These are phyloP conservation scores for Phytophthora melonis DNA, from an alignment of 352 stramenopile species.

Conservation along the genomic window DNA sequence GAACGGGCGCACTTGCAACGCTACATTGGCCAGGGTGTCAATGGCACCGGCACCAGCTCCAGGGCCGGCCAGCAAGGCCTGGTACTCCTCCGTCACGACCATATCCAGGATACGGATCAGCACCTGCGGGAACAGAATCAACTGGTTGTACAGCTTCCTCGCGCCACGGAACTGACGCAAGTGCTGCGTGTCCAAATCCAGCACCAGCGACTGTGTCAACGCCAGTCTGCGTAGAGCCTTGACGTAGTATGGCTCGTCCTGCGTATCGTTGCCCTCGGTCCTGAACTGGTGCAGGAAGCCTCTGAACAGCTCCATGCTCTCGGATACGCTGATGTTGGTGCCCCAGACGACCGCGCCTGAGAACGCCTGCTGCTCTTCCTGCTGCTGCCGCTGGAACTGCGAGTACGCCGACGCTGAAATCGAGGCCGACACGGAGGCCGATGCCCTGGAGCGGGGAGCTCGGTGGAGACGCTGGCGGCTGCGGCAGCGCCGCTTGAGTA, in stretches of 20 bases:
- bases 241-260: conserved; percentile 80
- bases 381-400: conserved; percentile 43
- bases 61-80: conserved; percentile 48
- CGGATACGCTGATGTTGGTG: conserved; percentile 94
- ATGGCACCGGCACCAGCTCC: conserved; percentile 38
- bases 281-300: conserved; percentile 91
- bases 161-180: conserved; percentile 81
- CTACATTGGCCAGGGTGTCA: conserved; percentile 60
- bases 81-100: conserved; percentile 94
- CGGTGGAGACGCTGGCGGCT: conserved; percentile 66
- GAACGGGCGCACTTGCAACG: conserved; percentile 97
- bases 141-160: conserved; percentile 96
- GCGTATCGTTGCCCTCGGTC: conserved; percentile 32
- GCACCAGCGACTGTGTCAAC: conserved; percentile 83
- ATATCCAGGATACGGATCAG: conserved; percentile 98
- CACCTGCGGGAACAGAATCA: conserved; percentile 96
- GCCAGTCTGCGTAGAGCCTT: conserved; percentile 79
- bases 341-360: conserved; percentile 93
- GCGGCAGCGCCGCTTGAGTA: conserved; percentile 46
- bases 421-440: conserved; percentile 48
- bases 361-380: conserved; percentile 63
- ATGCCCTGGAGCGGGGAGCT: conserved; percentile 72
- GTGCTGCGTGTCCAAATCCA: conserved; percentile 94
- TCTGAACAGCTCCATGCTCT: conserved; percentile 92
- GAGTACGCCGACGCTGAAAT: conserved; percentile 38